Evolutionary conservation across 306 rosid genomes (phyloP).

Genomic region (Myrica gale): DNA sequence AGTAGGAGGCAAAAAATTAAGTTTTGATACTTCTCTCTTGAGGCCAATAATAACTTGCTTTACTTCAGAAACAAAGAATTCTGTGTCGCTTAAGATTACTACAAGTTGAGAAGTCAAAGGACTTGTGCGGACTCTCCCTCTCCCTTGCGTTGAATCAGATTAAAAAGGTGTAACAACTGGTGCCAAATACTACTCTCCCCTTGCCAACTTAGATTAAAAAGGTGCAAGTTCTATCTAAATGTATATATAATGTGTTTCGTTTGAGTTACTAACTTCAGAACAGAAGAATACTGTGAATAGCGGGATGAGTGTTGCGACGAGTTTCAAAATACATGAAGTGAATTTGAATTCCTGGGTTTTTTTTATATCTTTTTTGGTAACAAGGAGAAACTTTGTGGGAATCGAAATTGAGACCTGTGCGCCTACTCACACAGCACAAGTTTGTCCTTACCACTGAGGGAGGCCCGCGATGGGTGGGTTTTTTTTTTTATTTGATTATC

Average conservation of each 20-base stretch:
- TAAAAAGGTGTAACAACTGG: neutral
- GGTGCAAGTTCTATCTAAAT: neutral
- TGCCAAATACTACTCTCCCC: neutral
- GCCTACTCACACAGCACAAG: no score
- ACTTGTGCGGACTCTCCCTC: neutral
- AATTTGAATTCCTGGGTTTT: neutral
- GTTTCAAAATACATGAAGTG: neutral
- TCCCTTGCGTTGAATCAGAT: neutral
- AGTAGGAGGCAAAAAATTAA: constrained; percentile 25
- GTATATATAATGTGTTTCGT: constrained; percentile 2
- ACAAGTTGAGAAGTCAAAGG: neutral
- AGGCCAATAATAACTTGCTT: neutral
- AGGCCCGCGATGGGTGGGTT: no score
- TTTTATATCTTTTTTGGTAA: neutral
- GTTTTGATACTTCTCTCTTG: neutral
- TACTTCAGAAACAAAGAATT: neutral
- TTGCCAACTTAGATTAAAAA: neutral
- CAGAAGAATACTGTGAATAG: neutral
- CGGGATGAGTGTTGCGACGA: neutral
- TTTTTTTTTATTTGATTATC: no score
- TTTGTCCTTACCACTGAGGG: no score
- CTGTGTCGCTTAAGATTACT: neutral
- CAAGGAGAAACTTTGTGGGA: no score
- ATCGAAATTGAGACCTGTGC: no score
- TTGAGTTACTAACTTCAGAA: neutral